A percentile compares a stretch with the other conserved stretches of the same genome.
Conservation (phyloP, 306 rosid genomes). For the Cucumis hystrix region DNA sequence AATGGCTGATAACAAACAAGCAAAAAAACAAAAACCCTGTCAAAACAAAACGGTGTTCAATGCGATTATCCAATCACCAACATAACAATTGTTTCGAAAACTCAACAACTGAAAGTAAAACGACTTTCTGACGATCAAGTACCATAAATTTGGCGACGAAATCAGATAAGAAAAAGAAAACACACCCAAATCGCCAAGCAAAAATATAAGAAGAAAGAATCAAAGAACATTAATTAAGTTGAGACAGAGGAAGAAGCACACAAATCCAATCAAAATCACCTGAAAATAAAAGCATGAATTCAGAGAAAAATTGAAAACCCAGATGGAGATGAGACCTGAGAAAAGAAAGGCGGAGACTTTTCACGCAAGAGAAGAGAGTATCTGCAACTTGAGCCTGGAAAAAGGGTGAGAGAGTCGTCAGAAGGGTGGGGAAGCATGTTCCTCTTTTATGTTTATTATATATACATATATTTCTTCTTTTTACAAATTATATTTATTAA, state of each 20-base stretch:
- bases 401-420: slow-evolving; percentile 1
- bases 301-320: background rate
- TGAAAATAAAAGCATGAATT: background rate
- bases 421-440: background rate
- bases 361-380: slow-evolving; percentile 8
- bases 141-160: background rate
- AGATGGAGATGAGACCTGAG: slow-evolving; percentile 1
- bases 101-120: background rate
- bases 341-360: slow-evolving; percentile 6
- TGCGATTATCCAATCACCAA: background rate
- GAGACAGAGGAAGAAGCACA: background rate
- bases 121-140: background rate
- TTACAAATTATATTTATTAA: background rate
- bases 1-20: background rate
- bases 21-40: background rate
- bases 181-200: background rate
- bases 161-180: background rate
- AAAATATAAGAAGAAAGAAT: background rate
- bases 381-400: slow-evolving; percentile 9
- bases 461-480: background rate
- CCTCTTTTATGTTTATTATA: background rate
- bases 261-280: background rate
- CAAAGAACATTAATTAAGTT: background rate
- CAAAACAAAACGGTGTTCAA: background rate
- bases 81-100: background rate